A percentile compares a stretch with the other conserved stretches of the same genome.
These are phyloP conservation scores for Kazachstania africana DNA, from an alignment of 805 yeast genomes.

Conservation along the genomic window DNA sequence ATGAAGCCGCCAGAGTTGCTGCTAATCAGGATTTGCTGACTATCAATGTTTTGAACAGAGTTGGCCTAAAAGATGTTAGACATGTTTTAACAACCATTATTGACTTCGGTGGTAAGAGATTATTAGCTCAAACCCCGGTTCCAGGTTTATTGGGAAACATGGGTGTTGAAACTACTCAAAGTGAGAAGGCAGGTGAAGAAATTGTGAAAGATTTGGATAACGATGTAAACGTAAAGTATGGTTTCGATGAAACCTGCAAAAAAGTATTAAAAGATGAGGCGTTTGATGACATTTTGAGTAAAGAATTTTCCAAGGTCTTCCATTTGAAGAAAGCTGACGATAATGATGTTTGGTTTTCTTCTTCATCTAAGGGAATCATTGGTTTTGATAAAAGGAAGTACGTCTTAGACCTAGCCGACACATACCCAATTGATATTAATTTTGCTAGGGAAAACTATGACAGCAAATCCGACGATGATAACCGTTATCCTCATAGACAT, in stretches of 20 bases:
- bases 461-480: constrained; percentile 26
- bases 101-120: constrained; percentile 80
- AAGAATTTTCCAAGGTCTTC: constrained; percentile 54
- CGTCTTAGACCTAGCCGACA: constrained; percentile 70
- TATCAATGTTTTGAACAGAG: constrained; percentile 52
- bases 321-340: constrained; percentile 47
- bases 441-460: constrained; percentile 53
- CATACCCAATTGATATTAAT: constrained; percentile 74
- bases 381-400: constrained; percentile 83
- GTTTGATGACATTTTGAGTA: constrained; percentile 44
- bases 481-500: constrained; percentile 75
- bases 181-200: constrained; percentile 32
- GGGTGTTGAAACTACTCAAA: constrained; percentile 30
- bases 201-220: constrained; percentile 26
- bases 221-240: constrained; percentile 54
- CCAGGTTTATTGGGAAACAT: constrained; percentile 54
- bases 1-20: constrained; percentile 75
- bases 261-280: constrained; percentile 38
- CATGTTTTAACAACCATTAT: constrained; percentile 75
- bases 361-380: constrained; percentile 71
- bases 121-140: constrained; percentile 88
- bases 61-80: constrained; percentile 51
- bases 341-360: constrained; percentile 49
- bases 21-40: constrained; percentile 69
- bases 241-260: constrained; percentile 51